Evolutionary conservation across 108 stramenopile genomes (phyloP).

Genomic region (Cyclotella cryptica): DNA sequence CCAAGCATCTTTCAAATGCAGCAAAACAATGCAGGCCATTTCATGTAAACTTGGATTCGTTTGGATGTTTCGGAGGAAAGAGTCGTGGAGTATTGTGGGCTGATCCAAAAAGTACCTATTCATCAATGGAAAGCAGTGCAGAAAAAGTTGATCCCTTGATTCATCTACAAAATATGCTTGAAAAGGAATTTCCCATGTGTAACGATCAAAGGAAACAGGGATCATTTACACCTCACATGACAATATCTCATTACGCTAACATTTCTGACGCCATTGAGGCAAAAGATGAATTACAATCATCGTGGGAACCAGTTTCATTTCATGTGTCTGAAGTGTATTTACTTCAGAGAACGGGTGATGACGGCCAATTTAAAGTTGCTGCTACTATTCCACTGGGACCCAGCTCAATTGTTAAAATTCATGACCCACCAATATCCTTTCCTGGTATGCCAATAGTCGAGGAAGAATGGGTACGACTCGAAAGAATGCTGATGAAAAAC

Average conservation of each 20-base stretch:
- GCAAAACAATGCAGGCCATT: slow-evolving; percentile 62
- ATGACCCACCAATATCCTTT: slow-evolving; percentile 64
- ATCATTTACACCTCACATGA: slow-evolving; percentile 77
- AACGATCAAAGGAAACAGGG: slow-evolving; percentile 60
- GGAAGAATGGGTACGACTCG: slow-evolving; percentile 77
- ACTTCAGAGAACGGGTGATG: slow-evolving; percentile 70
- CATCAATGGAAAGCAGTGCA: background rate
- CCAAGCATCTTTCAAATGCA: slow-evolving; percentile 34
- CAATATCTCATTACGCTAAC: slow-evolving; percentile 73
- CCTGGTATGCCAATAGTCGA: slow-evolving; percentile 74
- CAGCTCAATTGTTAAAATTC: slow-evolving; percentile 22
- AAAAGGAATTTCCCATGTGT: slow-evolving; percentile 71
- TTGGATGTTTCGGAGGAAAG: slow-evolving; percentile 81
- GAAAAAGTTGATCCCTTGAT: slow-evolving; percentile 57
- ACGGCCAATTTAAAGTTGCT: slow-evolving; percentile 75
- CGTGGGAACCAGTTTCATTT: slow-evolving; percentile 60
- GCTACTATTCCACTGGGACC: slow-evolving; percentile 58
- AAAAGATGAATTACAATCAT: slow-evolving; percentile 52
- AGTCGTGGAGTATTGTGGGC: slow-evolving; percentile 79
- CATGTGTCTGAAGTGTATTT: slow-evolving; percentile 67
- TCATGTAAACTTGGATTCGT: slow-evolving; percentile 55
- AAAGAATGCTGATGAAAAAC: slow-evolving; percentile 71
- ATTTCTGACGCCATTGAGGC: slow-evolving; percentile 63
- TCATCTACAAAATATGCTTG: slow-evolving; percentile 55
- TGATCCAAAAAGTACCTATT: slow-evolving; percentile 58